These are phyloP conservation scores for Bipolaris bicolor DNA, from an alignment of 2,329 filamentous ascomycete species.

Conservation along the genomic window DNA sequence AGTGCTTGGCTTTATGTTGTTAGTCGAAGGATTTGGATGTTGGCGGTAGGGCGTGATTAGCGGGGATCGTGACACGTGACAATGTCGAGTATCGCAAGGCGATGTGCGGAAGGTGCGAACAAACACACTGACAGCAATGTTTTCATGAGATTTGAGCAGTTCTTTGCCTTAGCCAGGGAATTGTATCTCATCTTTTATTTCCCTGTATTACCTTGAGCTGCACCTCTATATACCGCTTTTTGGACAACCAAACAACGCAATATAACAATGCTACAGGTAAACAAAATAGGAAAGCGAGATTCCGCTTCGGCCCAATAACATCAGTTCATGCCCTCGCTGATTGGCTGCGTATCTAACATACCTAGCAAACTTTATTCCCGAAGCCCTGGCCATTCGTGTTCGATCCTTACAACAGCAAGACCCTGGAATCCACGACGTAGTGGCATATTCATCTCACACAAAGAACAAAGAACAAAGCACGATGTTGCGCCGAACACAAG, in stretches of 20 bases:
- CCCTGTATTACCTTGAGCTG: too few species aligned
- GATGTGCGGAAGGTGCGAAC: not conserved
- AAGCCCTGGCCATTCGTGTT: not conserved
- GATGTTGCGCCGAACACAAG: too few species aligned
- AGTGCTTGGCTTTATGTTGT: not conserved
- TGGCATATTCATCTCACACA: too few species aligned
- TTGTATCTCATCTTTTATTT: too few species aligned
- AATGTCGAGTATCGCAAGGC: not conserved
- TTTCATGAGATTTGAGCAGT: too few species aligned
- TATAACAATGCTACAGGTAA: not conserved
- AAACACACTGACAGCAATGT: not conserved
- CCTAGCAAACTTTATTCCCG: not conserved
- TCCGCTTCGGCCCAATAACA: not conserved
- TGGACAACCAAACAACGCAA: too few species aligned
- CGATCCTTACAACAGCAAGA: not conserved
- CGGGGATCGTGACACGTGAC: not conserved
- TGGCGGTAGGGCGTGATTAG: conserved; percentile 3
- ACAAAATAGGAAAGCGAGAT: not conserved
- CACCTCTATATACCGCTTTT: too few species aligned
- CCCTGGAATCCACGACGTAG: too few species aligned
- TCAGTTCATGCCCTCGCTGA: not conserved
- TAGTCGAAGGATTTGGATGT: not conserved
- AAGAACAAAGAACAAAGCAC: too few species aligned
- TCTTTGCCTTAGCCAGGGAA: too few species aligned
- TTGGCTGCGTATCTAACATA: not conserved